These are phyloP conservation scores for Claviceps pazoutovae DNA, from an alignment of 2,329 filamentous ascomycete species.

Conservation along the genomic window DNA sequence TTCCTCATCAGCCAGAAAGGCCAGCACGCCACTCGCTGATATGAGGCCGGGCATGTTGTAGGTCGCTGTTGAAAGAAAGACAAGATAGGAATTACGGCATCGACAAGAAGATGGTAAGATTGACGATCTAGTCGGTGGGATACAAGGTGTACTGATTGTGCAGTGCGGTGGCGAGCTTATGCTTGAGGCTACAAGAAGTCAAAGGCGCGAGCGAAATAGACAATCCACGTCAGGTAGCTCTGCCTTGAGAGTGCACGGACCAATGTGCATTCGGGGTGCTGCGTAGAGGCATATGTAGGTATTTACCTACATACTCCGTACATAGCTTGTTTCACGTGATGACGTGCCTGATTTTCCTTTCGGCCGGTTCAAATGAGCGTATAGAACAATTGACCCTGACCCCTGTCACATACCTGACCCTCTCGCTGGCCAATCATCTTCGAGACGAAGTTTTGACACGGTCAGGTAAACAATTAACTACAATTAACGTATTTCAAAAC, in stretches of 20 bases:
- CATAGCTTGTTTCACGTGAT: not conserved
- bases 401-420: too few relatives aligned
- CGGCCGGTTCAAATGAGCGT: too few relatives aligned
- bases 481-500: too few relatives aligned
- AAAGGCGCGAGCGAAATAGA: conserved; percentile 13
- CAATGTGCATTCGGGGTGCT: not conserved
- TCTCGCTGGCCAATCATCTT: too few relatives aligned
- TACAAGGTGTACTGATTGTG: not conserved
- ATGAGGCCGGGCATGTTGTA: conserved; percentile 75
- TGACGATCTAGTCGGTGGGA: not conserved
- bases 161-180: not conserved
- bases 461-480: too few relatives aligned
- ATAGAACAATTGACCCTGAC: too few relatives aligned
- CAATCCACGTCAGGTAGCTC: conserved; percentile 34
- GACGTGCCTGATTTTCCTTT: not conserved
- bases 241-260: conserved; percentile 15
- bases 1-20: conserved; percentile 91
- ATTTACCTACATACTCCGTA: not conserved
- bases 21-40: conserved; percentile 86
- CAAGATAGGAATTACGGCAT: conserved; percentile 3
- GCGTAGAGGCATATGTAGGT: not conserved
- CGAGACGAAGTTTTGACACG: too few relatives aligned
- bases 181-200: not conserved
- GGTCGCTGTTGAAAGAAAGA: not conserved
- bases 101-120: not conserved